These are phyloP conservation scores for Diaporthe sp. DNA, from an alignment of 2,329 filamentous ascomycete species.

Conservation along the genomic window DNA sequence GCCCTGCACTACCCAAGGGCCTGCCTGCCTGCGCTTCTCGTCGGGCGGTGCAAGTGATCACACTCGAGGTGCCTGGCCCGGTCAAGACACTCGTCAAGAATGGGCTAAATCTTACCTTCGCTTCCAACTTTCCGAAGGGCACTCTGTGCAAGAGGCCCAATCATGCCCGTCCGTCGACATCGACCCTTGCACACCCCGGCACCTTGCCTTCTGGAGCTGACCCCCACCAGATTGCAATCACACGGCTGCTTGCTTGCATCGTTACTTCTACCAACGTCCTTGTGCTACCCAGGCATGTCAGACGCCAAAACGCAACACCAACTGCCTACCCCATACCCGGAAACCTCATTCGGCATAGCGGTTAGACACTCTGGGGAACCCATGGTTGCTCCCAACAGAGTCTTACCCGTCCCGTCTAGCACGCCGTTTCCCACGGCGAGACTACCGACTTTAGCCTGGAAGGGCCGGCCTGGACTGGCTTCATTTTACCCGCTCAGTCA, in stretches of 20 bases:
- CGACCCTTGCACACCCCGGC: conserved; percentile 15
- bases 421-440: conserved; percentile 39
- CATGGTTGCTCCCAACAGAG: conserved; percentile 20
- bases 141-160: conserved; percentile 11
- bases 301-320: conserved; percentile 33
- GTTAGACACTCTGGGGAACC: conserved; percentile 30
- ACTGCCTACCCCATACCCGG: conserved; percentile 11
- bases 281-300: conserved; percentile 31
- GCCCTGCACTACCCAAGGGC: conserved; percentile 21
- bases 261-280: conserved; percentile 21
- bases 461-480: conserved; percentile 54
- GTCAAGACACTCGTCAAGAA: conserved; percentile 4
- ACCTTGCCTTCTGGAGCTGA: conserved; percentile 34
- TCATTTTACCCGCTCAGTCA: conserved; percentile 51
- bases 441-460: conserved; percentile 58
- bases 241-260: conserved; percentile 35
- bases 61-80: conserved; percentile 10
- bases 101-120: conserved; percentile 30
- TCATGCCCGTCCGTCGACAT: conserved; percentile 15
- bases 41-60: conserved; percentile 22
- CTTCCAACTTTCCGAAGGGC: conserved; percentile 31
- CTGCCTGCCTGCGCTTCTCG: conserved; percentile 11
- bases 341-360: conserved; percentile 26
- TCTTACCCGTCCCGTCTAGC: conserved; percentile 46
- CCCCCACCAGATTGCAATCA: conserved; percentile 38